Conservation (phyloP, 2,329 filamentous ascomycete species). For the Penicillium italicum region DNA sequence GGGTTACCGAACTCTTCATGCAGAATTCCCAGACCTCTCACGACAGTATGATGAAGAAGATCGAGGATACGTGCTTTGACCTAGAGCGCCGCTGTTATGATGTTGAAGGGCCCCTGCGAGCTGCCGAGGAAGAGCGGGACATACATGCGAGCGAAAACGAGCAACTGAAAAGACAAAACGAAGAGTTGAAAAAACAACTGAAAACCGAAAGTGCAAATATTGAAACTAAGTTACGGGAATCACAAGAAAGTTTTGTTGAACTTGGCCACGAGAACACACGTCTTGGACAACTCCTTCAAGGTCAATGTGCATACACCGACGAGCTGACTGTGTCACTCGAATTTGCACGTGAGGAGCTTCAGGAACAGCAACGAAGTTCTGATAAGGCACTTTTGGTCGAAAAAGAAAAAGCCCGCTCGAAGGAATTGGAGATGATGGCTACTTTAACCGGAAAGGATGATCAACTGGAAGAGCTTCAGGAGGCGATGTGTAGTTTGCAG, state of each 20-base stretch:
- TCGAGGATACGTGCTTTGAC: conserved; percentile 54
- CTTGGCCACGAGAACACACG: conserved; percentile 42
- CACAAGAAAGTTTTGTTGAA: conserved; percentile 34
- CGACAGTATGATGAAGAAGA: conserved; percentile 47
- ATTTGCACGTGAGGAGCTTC: conserved; percentile 37
- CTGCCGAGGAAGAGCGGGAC: conserved; percentile 35
- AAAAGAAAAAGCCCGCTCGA: conserved; percentile 31
- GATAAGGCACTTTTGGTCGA: conserved; percentile 27
- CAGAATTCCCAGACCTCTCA: conserved; percentile 44
- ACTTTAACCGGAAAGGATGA: conserved; percentile 46
- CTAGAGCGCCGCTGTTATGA: conserved; percentile 55
- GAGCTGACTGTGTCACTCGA: conserved; percentile 34
- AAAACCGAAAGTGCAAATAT: conserved; percentile 32
- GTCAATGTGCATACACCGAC: conserved; percentile 37
- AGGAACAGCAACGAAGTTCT: conserved; percentile 33
- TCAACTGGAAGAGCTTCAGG: conserved; percentile 41
- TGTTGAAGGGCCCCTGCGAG: conserved; percentile 52
- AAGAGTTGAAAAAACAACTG: conserved; percentile 28
- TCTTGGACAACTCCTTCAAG: conserved; percentile 38
- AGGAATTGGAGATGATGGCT: conserved; percentile 45
- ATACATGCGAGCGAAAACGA: conserved; percentile 36
- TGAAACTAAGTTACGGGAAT: conserved; percentile 36
- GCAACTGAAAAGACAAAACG: conserved; percentile 33
- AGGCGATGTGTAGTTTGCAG: conserved; percentile 29
- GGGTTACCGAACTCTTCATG: conserved; percentile 45